phyloP scores from a whole-genome alignment of 805 yeast species.

The Candida vaughaniae region DNA sequence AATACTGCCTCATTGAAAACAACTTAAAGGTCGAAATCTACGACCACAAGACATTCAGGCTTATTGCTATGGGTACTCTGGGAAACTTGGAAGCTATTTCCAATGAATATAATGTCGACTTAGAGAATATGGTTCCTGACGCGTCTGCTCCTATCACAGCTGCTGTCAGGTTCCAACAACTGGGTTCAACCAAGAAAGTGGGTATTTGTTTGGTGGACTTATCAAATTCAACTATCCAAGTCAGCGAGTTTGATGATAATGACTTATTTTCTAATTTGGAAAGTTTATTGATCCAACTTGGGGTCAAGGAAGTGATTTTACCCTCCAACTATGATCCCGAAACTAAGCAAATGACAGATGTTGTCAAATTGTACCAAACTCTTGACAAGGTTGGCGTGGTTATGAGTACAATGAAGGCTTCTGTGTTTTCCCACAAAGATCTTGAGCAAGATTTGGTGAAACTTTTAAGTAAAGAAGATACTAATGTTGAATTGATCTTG shows the following conservation, averaged over 20 bases:
- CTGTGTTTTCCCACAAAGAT: constrained; percentile 63
- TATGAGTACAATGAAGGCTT: constrained; percentile 55
- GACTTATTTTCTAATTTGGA: constrained; percentile 86
- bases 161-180: constrained; percentile 33
- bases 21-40: constrained; percentile 82
- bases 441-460: constrained; percentile 77
- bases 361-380: constrained; percentile 64
- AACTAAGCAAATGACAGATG: constrained; percentile 49
- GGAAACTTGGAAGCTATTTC: constrained; percentile 71
- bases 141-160: constrained; percentile 42
- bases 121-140: constrained; percentile 62
- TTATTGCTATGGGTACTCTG: constrained; percentile 71
- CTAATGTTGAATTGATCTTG: constrained; percentile 43
- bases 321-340: constrained; percentile 41
- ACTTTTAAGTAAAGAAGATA: constrained; percentile 43
- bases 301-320: constrained; percentile 80
- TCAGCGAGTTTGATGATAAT: constrained; percentile 81
- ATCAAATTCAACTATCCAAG: constrained; percentile 61
- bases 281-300: constrained; percentile 81
- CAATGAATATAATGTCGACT: constrained; percentile 35
- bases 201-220: constrained; percentile 84
- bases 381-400: constrained; percentile 74
- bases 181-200: constrained; percentile 47
- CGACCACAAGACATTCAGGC: constrained; percentile 57
- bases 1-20: constrained; percentile 63